Evolutionary conservation across 1,284 basidiomycete genomes (phyloP).

Genomic region (Earliella scabrosa): DNA sequence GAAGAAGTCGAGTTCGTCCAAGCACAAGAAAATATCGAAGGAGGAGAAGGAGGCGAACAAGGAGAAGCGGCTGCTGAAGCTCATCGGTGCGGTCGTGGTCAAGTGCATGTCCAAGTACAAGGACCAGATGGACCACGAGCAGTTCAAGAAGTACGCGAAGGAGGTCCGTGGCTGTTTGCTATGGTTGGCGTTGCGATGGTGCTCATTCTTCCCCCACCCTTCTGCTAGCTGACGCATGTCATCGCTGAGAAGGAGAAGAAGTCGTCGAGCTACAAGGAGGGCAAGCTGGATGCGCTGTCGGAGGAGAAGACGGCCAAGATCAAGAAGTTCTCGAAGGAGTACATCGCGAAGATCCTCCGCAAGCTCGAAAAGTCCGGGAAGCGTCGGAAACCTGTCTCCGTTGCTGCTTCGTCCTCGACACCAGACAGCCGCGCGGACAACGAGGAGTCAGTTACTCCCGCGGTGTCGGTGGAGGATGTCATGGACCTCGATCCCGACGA

Average conservation of each 20-base stretch:
- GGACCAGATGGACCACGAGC: slow-evolving; percentile 79
- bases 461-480: slow-evolving; percentile 21
- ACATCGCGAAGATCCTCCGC: slow-evolving; percentile 69
- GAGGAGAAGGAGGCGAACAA: slow-evolving; percentile 72
- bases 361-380: slow-evolving; percentile 56
- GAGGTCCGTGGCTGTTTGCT: slow-evolving; percentile 58
- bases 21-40: slow-evolving; percentile 48
- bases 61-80: slow-evolving; percentile 83
- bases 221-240: slow-evolving; percentile 70
- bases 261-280: slow-evolving; percentile 74
- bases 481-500: slow-evolving; percentile 19
- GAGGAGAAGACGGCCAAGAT: slow-evolving; percentile 91
- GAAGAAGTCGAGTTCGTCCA: slow-evolving; percentile 36
- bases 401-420: slow-evolving; percentile 21
- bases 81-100: slow-evolving; percentile 91
- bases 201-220: neutral
- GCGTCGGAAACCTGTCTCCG: slow-evolving; percentile 22
- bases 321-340: slow-evolving; percentile 93
- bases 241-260: slow-evolving; percentile 96
- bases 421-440: slow-evolving; percentile 16
- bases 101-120: slow-evolving; percentile 91
- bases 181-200: neutral
- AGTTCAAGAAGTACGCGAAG: slow-evolving; percentile 95
- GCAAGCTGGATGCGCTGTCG: slow-evolving; percentile 74
- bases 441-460: slow-evolving; percentile 13